Conservation (phyloP, 345 rosid genomes). For the Aurinia saxatilis region DNA sequence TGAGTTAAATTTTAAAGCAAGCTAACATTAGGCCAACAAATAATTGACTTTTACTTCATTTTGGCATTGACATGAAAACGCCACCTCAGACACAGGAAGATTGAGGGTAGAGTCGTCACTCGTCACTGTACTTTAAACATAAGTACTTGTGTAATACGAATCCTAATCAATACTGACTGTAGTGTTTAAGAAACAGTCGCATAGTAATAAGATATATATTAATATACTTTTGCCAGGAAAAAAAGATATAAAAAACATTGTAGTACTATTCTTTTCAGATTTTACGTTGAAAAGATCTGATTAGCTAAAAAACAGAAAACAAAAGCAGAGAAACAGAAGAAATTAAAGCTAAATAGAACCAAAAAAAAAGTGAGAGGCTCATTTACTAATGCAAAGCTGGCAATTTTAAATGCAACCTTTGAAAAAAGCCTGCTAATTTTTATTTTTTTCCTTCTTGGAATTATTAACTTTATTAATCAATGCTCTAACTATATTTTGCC, state of each 20-base stretch:
- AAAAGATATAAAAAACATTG: no score
- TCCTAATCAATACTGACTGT: no score
- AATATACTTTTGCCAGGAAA: no score
- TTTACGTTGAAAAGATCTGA: not conserved
- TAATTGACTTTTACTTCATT: no score
- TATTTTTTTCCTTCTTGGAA: not conserved
- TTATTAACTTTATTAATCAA: not conserved
- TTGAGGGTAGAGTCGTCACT: no score
- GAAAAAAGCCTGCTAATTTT: not conserved
- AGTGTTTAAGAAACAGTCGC: no score
- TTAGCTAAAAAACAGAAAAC: not conserved
- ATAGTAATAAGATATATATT: no score
- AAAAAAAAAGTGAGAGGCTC: constrained; percentile 16
- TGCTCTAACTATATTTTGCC: not conserved
- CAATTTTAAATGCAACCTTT: not conserved
- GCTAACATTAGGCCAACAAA: no score
- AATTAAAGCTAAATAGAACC: constrained; percentile 12
- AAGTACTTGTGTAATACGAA: no score
- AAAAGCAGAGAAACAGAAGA: not conserved
- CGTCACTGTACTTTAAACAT: no score
- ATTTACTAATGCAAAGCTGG: constrained; percentile 17
- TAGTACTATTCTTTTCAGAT: not conserved
- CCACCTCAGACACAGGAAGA: constrained; percentile 8
- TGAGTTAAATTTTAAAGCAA: not conserved
- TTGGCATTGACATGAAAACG: not conserved